phyloP scores from a whole-genome alignment of 805 yeast genomes.

The Maudiozyma barnettii region DNA sequence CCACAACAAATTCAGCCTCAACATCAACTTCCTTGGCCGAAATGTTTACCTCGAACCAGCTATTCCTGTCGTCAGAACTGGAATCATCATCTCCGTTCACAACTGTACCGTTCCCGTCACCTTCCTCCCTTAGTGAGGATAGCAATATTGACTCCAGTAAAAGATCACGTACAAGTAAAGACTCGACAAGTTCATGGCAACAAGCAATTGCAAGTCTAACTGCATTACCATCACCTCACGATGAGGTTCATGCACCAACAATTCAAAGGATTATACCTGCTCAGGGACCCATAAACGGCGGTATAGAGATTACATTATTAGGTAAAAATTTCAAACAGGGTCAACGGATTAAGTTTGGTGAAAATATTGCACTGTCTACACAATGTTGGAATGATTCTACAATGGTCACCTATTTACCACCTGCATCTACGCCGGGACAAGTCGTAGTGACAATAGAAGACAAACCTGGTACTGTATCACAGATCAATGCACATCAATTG shows the following conservation, averaged over 20 bases:
- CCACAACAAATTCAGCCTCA: not conserved
- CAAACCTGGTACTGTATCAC: slow-evolving; percentile 9
- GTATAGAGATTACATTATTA: slow-evolving; percentile 81
- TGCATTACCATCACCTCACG: not conserved
- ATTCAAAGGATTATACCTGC: slow-evolving; percentile 86
- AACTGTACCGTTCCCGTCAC: slow-evolving; percentile 36
- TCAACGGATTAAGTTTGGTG: slow-evolving; percentile 76
- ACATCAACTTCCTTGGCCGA: not conserved
- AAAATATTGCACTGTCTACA: slow-evolving; percentile 64
- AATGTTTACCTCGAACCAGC: slow-evolving; percentile 3
- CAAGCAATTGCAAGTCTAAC: not conserved
- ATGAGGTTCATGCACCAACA: slow-evolving; percentile 32
- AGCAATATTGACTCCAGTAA: slow-evolving; percentile 31
- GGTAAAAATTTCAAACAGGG: slow-evolving; percentile 83
- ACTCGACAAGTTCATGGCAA: slow-evolving; percentile 1
- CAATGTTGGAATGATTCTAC: slow-evolving; percentile 95
- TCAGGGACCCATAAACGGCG: slow-evolving; percentile 91
- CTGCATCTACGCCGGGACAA: slow-evolving; percentile 79
- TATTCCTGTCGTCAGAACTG: not conserved
- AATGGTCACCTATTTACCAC: slow-evolving; percentile 85
- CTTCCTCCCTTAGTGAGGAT: slow-evolving; percentile 53
- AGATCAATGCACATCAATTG: not conserved
- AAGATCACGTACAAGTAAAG: slow-evolving; percentile 1
- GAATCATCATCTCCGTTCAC: not conserved
- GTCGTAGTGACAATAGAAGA: slow-evolving; percentile 73